Percentiles rank a stretch among this genome's conserved stretches.
Evolutionary conservation across 176 grass and related monocot species (phyloP).

Genomic region (Saccharum spontaneum): DNA sequence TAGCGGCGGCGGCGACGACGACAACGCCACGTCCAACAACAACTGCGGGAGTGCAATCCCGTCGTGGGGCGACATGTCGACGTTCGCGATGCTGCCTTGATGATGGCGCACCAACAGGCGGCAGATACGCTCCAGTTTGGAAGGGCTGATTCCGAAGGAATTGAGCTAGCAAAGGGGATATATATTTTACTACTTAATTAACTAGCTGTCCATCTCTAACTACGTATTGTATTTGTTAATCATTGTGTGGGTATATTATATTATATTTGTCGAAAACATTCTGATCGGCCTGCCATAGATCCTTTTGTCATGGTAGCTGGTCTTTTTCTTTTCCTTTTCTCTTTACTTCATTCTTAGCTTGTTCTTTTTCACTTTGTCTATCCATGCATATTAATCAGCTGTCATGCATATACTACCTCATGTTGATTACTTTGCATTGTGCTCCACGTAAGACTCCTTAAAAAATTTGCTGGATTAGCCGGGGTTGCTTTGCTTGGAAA

Average conservation of each 20-base stretch:
- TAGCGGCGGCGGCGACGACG: slow-evolving; percentile 14
- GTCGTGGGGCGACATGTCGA: slow-evolving; percentile 49
- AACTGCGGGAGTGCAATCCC: slow-evolving; percentile 38
- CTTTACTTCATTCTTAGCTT: no score
- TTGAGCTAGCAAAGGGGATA: slow-evolving; percentile 24
- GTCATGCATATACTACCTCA: no score
- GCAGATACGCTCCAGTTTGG: background rate
- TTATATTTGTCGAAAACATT: slow-evolving; percentile 27
- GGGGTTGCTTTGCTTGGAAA: background rate
- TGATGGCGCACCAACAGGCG: background rate
- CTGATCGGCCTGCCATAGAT: background rate
- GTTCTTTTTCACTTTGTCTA: no score
- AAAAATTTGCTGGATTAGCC: background rate
- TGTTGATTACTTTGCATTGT: no score
- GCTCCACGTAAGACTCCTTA: background rate
- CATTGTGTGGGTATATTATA: slow-evolving; percentile 21
- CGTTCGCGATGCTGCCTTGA: slow-evolving; percentile 47
- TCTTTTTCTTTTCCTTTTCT: no score
- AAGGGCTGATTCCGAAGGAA: slow-evolving; percentile 58
- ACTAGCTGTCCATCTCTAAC: slow-evolving; percentile 27
- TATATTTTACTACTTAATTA: slow-evolving; percentile 2
- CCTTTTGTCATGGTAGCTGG: no score
- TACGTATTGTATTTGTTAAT: slow-evolving; percentile 10
- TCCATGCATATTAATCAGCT: no score
- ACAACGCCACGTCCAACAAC: slow-evolving; percentile 29